These are phyloP conservation scores for Leccinum ochraceum DNA, from an alignment of 768 basidiomycete species.

Conservation along the genomic window DNA sequence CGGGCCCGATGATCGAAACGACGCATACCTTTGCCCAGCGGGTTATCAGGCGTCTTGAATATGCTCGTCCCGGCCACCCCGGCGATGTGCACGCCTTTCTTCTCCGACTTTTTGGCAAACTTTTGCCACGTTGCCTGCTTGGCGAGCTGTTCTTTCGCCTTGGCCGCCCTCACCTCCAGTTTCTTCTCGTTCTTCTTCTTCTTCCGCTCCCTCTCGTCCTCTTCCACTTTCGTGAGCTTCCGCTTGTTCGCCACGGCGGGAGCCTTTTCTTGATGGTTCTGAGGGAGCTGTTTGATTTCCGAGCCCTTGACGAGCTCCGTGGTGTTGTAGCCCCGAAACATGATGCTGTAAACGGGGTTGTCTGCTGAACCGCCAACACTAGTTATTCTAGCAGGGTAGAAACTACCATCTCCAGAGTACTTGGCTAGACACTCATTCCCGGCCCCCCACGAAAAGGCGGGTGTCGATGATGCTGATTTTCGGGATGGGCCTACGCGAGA, in stretches of 20 bases:
- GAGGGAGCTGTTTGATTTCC: slow-evolving; percentile 70
- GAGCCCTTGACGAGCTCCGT: slow-evolving; percentile 79
- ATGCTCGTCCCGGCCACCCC: slow-evolving; percentile 88
- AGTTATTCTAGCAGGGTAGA: slow-evolving; percentile 89
- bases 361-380: slow-evolving; percentile 80
- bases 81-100: slow-evolving; percentile 90
- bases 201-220: slow-evolving; percentile 85
- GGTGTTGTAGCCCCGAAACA: slow-evolving; percentile 91
- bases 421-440: slow-evolving; percentile 87
- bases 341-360: slow-evolving; percentile 83
- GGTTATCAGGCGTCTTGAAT: slow-evolving; percentile 94
- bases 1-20: slow-evolving; percentile 19
- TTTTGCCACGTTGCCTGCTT: slow-evolving; percentile 93
- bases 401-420: slow-evolving; percentile 80
- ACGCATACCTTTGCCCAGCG: slow-evolving; percentile 74
- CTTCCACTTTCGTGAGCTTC: slow-evolving; percentile 76
- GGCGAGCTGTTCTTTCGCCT: slow-evolving; percentile 82
- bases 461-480: slow-evolving; percentile 51
- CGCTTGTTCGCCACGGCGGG: slow-evolving; percentile 58
- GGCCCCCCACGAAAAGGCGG: slow-evolving; percentile 64
- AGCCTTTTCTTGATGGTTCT: slow-evolving; percentile 50
- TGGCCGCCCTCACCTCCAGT: slow-evolving; percentile 75
- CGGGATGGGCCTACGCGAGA: slow-evolving; percentile 57
- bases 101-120: slow-evolving; percentile 93
- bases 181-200: slow-evolving; percentile 98